Evolutionary conservation across 2,329 filamentous ascomycete species (phyloP).

Genomic region (Colletotrichum zoysiae): DNA sequence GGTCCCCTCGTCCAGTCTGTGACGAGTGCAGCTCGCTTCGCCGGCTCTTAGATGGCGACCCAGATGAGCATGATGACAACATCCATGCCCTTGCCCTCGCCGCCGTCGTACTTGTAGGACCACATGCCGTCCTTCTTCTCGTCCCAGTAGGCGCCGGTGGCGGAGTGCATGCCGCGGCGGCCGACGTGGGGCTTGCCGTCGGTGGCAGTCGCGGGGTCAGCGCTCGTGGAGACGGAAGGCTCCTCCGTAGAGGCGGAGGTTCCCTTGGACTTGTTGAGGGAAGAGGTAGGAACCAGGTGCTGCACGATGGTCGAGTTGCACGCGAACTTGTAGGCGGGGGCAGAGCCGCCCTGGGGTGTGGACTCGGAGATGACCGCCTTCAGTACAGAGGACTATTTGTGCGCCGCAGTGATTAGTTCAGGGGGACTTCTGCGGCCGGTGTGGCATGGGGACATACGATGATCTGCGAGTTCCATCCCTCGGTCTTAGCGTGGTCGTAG

Average conservation of each 20-base stretch:
- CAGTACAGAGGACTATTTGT: constrained; percentile 77
- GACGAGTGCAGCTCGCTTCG: background rate
- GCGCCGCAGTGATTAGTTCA: constrained; percentile 23
- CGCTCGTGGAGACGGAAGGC: constrained; percentile 68
- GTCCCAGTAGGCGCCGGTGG: constrained; percentile 89
- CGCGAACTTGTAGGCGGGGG: constrained; percentile 88
- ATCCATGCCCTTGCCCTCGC: constrained; percentile 75
- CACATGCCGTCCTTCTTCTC: constrained; percentile 92
- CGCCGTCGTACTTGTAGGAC: constrained; percentile 86
- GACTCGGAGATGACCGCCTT: constrained; percentile 83
- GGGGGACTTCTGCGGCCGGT: background rate
- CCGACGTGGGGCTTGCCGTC: constrained; percentile 80
- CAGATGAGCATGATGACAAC: constrained; percentile 82
- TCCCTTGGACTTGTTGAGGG: constrained; percentile 71
- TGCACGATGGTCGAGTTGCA: constrained; percentile 99
- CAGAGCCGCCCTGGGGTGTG: constrained; percentile 66
- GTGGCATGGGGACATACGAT: constrained; percentile 72
- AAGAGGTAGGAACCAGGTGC: constrained; percentile 80
- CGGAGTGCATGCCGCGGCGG: constrained; percentile 90
- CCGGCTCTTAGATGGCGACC: constrained; percentile 70
- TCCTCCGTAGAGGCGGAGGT: constrained; percentile 62
- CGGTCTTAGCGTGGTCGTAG: constrained; percentile 90
- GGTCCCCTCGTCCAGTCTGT: constrained; percentile 42
- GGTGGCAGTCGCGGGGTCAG: constrained; percentile 65
- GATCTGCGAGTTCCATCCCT: constrained; percentile 91